Conservation (phyloP, 1,139 yeast species). For the Zygosaccharomyces sapae region DNA sequence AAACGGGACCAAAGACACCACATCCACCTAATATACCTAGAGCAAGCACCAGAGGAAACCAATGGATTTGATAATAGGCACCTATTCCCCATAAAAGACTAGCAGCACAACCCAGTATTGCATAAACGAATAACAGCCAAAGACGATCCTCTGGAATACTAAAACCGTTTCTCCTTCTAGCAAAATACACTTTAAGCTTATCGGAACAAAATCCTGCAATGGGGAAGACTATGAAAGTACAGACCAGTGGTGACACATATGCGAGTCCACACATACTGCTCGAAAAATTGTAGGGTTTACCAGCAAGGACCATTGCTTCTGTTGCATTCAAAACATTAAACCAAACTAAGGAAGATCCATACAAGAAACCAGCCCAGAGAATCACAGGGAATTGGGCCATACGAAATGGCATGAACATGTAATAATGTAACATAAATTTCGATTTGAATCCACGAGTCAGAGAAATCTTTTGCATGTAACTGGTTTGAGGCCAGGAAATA, state of each 20-base stretch:
- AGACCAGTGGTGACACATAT: constrained; percentile 42
- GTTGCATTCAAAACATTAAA: constrained; percentile 50
- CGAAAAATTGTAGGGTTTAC: constrained; percentile 43
- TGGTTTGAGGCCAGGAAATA: constrained; percentile 28
- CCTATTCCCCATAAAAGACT: constrained; percentile 45
- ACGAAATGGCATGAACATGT: constrained; percentile 42
- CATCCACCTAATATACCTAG: constrained; percentile 51
- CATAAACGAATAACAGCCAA: constrained; percentile 39
- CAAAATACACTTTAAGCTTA: constrained; percentile 38
- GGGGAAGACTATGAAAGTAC: constrained; percentile 36
- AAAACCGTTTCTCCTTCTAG: constrained; percentile 39
- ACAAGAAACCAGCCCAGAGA: constrained; percentile 57
- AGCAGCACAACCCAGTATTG: constrained; percentile 40
- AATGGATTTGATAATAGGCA: constrained; percentile 41
- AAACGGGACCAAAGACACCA: constrained; percentile 47
- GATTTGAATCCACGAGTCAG: constrained; percentile 36
- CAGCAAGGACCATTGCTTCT: constrained; percentile 41
- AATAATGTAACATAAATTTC: constrained; percentile 36
- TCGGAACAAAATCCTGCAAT: constrained; percentile 41
- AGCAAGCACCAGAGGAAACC: constrained; percentile 54
- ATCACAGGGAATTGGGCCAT: constrained; percentile 51
- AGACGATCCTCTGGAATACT: constrained; percentile 43
- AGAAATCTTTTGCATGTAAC: constrained; percentile 38
- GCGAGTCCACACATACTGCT: constrained; percentile 43
- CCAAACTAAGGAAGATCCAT: constrained; percentile 61